A percentile compares a stretch with the other conserved stretches of the same genome.
Evolutionary conservation across 345 rosid species (phyloP).

Genomic region (Populus pruinosa): DNA sequence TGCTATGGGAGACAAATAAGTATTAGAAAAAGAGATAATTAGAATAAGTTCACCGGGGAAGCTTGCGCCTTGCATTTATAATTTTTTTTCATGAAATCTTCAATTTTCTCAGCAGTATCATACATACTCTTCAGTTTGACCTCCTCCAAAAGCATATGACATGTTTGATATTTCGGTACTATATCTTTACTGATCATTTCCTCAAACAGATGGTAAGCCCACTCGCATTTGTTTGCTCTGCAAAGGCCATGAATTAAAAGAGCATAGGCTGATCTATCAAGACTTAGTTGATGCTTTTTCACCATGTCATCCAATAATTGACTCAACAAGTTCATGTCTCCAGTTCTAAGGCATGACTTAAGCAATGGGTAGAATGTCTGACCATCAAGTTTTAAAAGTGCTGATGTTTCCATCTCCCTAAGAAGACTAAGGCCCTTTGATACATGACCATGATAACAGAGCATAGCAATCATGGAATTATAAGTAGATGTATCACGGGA

Average conservation of each 20-base stretch:
- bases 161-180: constrained; percentile 54
- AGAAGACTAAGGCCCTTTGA: constrained; percentile 49
- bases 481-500: constrained; percentile 56
- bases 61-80: constrained; percentile 23
- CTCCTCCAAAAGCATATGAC: constrained; percentile 62
- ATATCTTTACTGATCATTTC: constrained; percentile 74
- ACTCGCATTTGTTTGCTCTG: constrained; percentile 52
- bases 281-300: constrained; percentile 71
- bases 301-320: constrained; percentile 62
- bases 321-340: constrained; percentile 53
- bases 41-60: neutral
- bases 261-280: constrained; percentile 62
- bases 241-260: constrained; percentile 79
- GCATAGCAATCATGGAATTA: constrained; percentile 77
- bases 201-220: constrained; percentile 69
- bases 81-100: constrained; percentile 53
- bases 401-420: constrained; percentile 45
- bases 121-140: constrained; percentile 48
- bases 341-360: constrained; percentile 61
- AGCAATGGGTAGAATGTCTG: constrained; percentile 71
- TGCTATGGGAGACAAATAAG: neutral
- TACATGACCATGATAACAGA: constrained; percentile 50
- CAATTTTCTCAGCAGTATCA: constrained; percentile 54
- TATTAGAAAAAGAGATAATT: neutral
- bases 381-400: constrained; percentile 56